Evolutionary conservation across 495 filamentous ascomycete species (phyloP).

Genomic region (Aspergillus wentii): DNA sequence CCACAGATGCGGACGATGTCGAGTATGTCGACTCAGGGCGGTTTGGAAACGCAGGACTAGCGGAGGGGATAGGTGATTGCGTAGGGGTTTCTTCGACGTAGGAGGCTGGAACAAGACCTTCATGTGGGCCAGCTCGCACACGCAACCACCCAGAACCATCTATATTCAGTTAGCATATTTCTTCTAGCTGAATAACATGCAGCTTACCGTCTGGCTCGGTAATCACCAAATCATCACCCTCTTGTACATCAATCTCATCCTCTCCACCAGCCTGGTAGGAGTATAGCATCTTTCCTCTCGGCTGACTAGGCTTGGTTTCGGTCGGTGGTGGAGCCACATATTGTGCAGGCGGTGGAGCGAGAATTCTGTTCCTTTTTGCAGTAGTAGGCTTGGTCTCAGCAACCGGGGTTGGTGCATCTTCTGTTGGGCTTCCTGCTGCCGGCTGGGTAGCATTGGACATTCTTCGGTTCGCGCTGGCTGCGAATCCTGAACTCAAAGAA

Average conservation of each 20-base stretch:
- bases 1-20: constrained; percentile 69
- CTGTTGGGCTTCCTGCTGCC: constrained; percentile 26
- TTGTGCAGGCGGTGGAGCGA: constrained; percentile 81
- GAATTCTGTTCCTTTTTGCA: constrained; percentile 59
- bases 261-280: constrained; percentile 70
- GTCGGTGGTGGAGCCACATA: constrained; percentile 64
- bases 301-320: constrained; percentile 46
- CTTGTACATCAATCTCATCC: constrained; percentile 75
- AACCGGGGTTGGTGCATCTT: constrained; percentile 24
- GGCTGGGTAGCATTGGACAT: constrained; percentile 52
- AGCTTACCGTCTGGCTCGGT: constrained; percentile 84
- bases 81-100: constrained; percentile 63
- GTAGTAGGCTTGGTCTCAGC: constrained; percentile 34
- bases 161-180: constrained; percentile 24
- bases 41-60: constrained; percentile 35
- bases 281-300: constrained; percentile 85
- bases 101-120: constrained; percentile 81
- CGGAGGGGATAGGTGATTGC: constrained; percentile 34
- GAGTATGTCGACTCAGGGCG: constrained; percentile 68
- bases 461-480: constrained; percentile 70
- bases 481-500: constrained; percentile 85
- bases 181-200: constrained; percentile 1
- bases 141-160: constrained; percentile 91
- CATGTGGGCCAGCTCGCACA: constrained; percentile 59
- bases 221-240: constrained; percentile 69